Conservation (phyloP, 2,329 filamentous ascomycete genomes). For the Alternaria brassicicola region DNA sequence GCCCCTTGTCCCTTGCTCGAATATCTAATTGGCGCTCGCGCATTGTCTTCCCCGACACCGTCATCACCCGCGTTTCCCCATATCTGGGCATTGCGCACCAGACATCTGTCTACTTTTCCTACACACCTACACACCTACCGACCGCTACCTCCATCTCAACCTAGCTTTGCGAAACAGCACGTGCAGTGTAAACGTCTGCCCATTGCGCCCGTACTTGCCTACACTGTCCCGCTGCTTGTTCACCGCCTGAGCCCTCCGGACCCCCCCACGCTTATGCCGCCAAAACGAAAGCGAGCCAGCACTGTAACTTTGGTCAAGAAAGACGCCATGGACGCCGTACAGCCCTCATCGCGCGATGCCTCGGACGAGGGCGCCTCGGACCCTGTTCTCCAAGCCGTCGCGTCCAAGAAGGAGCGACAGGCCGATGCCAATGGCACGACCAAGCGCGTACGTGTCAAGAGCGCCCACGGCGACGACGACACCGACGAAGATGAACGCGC, state of each 20-base stretch:
- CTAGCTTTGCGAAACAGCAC: neutral
- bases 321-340: slow-evolving; percentile 63
- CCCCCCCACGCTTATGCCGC: slow-evolving; percentile 41
- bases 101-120: slow-evolving; percentile 1
- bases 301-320: slow-evolving; percentile 59
- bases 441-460: slow-evolving; percentile 75
- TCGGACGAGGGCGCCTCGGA: slow-evolving; percentile 82
- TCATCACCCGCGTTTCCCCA: slow-evolving; percentile 22
- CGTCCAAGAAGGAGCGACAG: slow-evolving; percentile 65
- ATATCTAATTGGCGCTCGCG: slow-evolving; percentile 11
- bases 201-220: neutral
- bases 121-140: too few species aligned
- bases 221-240: neutral
- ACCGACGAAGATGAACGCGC: slow-evolving; percentile 49
- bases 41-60: slow-evolving; percentile 11
- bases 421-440: slow-evolving; percentile 60
- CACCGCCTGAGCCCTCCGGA: slow-evolving; percentile 1
- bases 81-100: slow-evolving; percentile 5
- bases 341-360: slow-evolving; percentile 79
- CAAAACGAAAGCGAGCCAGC: slow-evolving; percentile 81
- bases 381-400: slow-evolving; percentile 66
- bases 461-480: slow-evolving; percentile 50
- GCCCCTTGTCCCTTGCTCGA: slow-evolving; percentile 6
- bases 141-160: neutral
- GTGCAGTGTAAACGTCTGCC: neutral